phyloP scores from a whole-genome alignment of 2,329 filamentous ascomycete species.

The Fusarium sacchari region DNA sequence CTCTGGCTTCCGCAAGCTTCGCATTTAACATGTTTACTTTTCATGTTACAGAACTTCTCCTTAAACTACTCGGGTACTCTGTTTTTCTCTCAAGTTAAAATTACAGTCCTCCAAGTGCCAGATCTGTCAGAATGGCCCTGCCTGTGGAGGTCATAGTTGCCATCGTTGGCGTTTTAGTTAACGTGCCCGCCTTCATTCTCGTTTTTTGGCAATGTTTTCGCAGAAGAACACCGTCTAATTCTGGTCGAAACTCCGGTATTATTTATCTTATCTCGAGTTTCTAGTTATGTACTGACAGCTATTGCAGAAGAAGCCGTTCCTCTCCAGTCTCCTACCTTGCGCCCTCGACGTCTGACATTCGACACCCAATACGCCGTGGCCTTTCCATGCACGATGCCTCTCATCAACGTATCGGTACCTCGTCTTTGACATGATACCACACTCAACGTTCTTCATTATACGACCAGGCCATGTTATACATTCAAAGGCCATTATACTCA shows the following conservation, averaged over 20 bases:
- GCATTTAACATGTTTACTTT: rapidly evolving
- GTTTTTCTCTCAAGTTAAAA: too few relatives aligned
- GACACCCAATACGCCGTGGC: background rate
- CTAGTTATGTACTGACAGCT: background rate
- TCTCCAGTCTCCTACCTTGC: rapidly evolving
- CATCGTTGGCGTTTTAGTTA: conserved; percentile 2
- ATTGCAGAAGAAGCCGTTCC: rapidly evolving
- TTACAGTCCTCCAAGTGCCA: rapidly evolving
- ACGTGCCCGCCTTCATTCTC: conserved; percentile 1
- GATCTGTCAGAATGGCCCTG: background rate
- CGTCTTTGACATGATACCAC: background rate
- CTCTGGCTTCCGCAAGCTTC: background rate
- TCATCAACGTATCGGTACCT: background rate
- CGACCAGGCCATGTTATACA: rapidly evolving
- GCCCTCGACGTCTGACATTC: background rate
- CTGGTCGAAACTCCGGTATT: background rate
- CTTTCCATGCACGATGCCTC: background rate
- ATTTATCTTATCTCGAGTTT: too few relatives aligned
- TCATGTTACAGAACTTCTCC: rapidly evolving
- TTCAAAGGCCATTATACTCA: rapidly evolving
- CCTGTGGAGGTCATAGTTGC: background rate
- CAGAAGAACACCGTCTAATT: background rate
- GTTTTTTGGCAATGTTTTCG: conserved; percentile 7
- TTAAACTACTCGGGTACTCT: rapidly evolving
- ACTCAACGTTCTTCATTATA: background rate